Base-by-base conservation (phyloP, 2,329 filamentous ascomycete genomes). In the Periconia digitata region DNA sequence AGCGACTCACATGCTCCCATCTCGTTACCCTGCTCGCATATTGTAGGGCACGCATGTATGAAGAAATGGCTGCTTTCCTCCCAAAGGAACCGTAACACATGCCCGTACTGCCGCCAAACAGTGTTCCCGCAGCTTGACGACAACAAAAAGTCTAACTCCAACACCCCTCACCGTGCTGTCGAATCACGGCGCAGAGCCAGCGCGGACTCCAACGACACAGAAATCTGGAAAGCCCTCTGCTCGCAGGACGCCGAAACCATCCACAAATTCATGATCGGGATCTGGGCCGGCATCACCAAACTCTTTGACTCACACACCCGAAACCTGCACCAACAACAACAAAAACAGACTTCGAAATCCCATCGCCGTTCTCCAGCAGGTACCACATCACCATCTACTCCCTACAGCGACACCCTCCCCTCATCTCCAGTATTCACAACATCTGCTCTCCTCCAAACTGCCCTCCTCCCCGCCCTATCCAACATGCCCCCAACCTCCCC, bases 11-110 rank as follows among this genome's bases (percentile, higher is more conserved):
- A 67, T 18, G 51, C 56, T 15, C 66, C 65, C 2, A 64, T 67
- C n/a, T 53, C 61, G 2, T 55, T 70, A 7, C 53, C 55, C 10
- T 70, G 66, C 48, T 56, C 57, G 27, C 66, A 70, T 24, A 64
- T 69, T 15, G 66, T 70, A 43, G 65, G 65, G 8, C 50, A 67
- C 32, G 37, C 46, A 8, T 70, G 66, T 46, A 64, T 70, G 24
- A 50, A 48, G 27, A 58, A 42, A 34, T 70, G 66, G 66, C 40
- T 69, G 1, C 54, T 53, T 23, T 43, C 47, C 17, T 62, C 61
- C 2, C 54, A 52, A 22, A 59, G 59, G 2, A 63, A 63, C 37
- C 60, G 51, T 16, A 58, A 51, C 18, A 57, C 53, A 6, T 70
- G 66, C 35, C 66, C 66, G 4, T 51, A 49, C 21, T 70, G 66